Base-by-base conservation (phyloP, 495 filamentous ascomycete genomes). In the Tuber brumale region DNA sequence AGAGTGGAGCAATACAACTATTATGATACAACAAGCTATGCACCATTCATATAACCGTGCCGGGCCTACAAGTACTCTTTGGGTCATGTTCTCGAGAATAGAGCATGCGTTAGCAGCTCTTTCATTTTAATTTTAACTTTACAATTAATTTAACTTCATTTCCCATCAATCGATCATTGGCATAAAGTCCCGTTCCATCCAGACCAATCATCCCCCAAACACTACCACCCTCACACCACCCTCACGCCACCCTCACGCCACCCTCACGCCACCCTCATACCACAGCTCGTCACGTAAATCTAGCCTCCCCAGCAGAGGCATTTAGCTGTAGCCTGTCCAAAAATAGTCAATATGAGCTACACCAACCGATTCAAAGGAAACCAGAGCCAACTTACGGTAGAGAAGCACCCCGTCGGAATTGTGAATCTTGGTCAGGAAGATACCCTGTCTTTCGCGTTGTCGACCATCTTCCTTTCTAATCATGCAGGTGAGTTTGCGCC, bases 381-480 rank as follows among this genome's bases (percentile, higher is more conserved):
- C 57, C 6, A 19, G 57, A 35, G 12, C 12, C 27, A 18, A 35
- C 57, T 35, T 66, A 66, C 57, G 27, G 14, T 35, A 66, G 4
- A 0, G 0, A 66, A 66, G 57, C 14, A 7, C 1, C 4, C 57
- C 57, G 27, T 66, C 16, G 57, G 1, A 18, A 66, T 66, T 66
- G 27, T 66, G 31, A 66, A 66, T 66, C 51, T 80, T 48, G 19
- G 74, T 51, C 39, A 80, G 23, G 16, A 39, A 42, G 74, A 80
- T 80, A 18, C 79, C 79, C 39, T 80, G 79, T 9, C 73, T 77
- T 19, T 18, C 43, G 6, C 74, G 71, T 8, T 41, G 18, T 9
- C 31, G 2, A 66, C 77, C 77, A 43, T 44, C 18, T 3, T 14
- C 74, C 23, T n/a, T 69, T 18, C 0, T 43, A 41, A 80, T 19